Evolutionary conservation across 2,329 filamentous ascomycete genomes (phyloP).

Genomic region (Fusarium sp.): DNA sequence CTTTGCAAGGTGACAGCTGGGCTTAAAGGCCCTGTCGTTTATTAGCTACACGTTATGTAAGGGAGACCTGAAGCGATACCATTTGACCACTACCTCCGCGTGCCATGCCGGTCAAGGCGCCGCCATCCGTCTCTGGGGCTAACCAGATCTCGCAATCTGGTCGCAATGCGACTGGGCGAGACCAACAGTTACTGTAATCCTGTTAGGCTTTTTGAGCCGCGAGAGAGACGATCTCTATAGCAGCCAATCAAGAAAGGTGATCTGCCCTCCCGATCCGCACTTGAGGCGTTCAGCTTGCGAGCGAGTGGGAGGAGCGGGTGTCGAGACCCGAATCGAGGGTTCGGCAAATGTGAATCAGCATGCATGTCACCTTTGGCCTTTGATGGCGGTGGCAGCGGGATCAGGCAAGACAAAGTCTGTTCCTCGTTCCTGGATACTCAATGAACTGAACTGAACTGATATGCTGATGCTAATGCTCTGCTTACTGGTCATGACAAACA

Average conservation of each 20-base stretch:
- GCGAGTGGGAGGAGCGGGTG: slow-evolving; percentile 8
- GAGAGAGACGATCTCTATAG: not conserved
- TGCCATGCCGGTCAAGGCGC: slow-evolving; percentile 20
- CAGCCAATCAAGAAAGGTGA: not conserved
- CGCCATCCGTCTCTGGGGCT: slow-evolving; percentile 10
- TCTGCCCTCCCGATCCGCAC: not conserved
- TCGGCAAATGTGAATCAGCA: slow-evolving; percentile 7
- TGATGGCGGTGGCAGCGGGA: slow-evolving; percentile 13
- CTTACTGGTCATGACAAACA: not conserved
- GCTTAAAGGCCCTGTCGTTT: not conserved
- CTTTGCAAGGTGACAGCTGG: not conserved
- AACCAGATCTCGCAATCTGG: not conserved
- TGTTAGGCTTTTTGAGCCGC: slow-evolving; percentile 4
- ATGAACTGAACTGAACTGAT: no score
- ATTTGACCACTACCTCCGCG: not conserved
- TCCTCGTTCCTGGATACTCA: not conserved
- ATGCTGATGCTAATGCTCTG: not conserved
- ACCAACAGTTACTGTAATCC: slow-evolving; percentile 4
- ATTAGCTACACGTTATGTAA: slow-evolving; percentile 6
- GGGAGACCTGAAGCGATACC: slow-evolving; percentile 18
- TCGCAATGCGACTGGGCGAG: slow-evolving; percentile 7
- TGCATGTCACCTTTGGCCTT: slow-evolving; percentile 10
- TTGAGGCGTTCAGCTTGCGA: not conserved
- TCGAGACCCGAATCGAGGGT: not conserved
- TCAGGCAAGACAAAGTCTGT: not conserved